Evolutionary conservation across 495 filamentous ascomycete genomes (phyloP).

Genomic region (Bombardia bombarda): DNA sequence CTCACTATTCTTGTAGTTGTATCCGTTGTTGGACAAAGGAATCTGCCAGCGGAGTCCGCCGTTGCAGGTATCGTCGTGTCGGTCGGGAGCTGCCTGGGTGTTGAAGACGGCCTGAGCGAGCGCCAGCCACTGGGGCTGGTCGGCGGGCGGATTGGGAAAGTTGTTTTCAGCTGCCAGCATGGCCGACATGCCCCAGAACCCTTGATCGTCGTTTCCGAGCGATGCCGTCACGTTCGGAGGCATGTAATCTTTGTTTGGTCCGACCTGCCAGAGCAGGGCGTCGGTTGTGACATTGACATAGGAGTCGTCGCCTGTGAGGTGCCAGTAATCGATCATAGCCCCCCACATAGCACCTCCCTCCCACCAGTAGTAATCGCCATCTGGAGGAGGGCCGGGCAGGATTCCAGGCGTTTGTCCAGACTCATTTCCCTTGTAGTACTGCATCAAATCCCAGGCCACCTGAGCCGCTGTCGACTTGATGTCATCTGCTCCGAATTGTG

Average conservation of each 20-base stretch:
- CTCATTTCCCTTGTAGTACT: slow-evolving; percentile 55
- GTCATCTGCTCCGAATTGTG: slow-evolving; percentile 12
- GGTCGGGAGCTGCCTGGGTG: slow-evolving; percentile 45
- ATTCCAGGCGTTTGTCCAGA: slow-evolving; percentile 57
- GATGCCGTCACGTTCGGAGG: slow-evolving; percentile 64
- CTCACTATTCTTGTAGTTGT: slow-evolving; percentile 79
- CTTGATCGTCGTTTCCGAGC: slow-evolving; percentile 80
- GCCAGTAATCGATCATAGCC: slow-evolving; percentile 70
- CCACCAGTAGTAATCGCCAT: slow-evolving; percentile 54
- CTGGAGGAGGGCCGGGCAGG: slow-evolving; percentile 46
- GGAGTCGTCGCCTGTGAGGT: slow-evolving; percentile 59
- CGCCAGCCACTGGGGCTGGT: slow-evolving; percentile 59
- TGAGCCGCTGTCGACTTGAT: slow-evolving; percentile 19
- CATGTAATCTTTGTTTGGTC: slow-evolving; percentile 58
- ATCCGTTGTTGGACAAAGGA: slow-evolving; percentile 66
- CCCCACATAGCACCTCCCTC: slow-evolving; percentile 70
- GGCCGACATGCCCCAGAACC: slow-evolving; percentile 66
- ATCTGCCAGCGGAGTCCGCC: slow-evolving; percentile 84
- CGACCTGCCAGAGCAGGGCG: slow-evolving; percentile 63
- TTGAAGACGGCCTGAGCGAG: slow-evolving; percentile 77
- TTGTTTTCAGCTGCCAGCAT: slow-evolving; percentile 68
- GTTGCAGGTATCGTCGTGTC: slow-evolving; percentile 58
- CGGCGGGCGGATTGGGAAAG: slow-evolving; percentile 52
- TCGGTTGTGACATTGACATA: slow-evolving; percentile 57
- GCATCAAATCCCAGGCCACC: slow-evolving; percentile 53